Percentiles rank a stretch among this genome's conserved stretches.
phyloP scores from a whole-genome alignment of 306 rosid species.

The Vicia sativa region DNA sequence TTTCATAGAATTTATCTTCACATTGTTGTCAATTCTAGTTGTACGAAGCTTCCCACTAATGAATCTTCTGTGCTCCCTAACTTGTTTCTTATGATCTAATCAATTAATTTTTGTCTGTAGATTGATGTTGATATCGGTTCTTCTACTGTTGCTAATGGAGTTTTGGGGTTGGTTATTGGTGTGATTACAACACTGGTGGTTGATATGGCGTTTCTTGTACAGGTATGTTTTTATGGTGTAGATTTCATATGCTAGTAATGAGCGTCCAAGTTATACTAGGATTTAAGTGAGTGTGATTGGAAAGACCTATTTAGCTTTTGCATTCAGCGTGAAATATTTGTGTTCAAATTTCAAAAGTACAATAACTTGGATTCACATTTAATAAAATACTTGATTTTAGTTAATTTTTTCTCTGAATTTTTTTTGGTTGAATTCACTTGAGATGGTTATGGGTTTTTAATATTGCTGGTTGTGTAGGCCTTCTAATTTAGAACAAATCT shows the following conservation, averaged over 20 bases:
- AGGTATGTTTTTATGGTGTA: constrained; percentile 56
- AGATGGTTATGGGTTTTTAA: constrained; percentile 9
- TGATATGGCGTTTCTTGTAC: constrained; percentile 99
- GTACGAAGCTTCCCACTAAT: constrained; percentile 27
- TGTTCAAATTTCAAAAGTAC: constrained; percentile 12
- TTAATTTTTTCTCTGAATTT: neutral
- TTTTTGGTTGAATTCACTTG: constrained; percentile 24
- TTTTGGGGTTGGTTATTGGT: constrained; percentile 93
- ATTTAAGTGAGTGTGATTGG: constrained; percentile 9
- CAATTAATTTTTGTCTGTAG: constrained; percentile 51
- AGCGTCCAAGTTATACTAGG: constrained; percentile 19
- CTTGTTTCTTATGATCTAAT: constrained; percentile 37
- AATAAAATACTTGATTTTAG: constrained; percentile 20
- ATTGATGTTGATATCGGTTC: constrained; percentile 99
- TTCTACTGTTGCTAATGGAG: constrained; percentile 99
- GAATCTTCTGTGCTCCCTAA: constrained; percentile 14
- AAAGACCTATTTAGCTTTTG: constrained; percentile 15
- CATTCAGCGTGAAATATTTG: constrained; percentile 17
- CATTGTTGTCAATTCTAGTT: constrained; percentile 18
- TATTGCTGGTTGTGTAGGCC: constrained; percentile 8
- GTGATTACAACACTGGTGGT: constrained; percentile 97
- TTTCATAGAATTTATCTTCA: constrained; percentile 25
- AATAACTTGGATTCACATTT: constrained; percentile 29
- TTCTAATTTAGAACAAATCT: constrained; percentile 1
- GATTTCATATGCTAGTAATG: constrained; percentile 19